Evolutionary conservation across 306 rosid species (phyloP).

Genomic region (Trifolium pratense): DNA sequence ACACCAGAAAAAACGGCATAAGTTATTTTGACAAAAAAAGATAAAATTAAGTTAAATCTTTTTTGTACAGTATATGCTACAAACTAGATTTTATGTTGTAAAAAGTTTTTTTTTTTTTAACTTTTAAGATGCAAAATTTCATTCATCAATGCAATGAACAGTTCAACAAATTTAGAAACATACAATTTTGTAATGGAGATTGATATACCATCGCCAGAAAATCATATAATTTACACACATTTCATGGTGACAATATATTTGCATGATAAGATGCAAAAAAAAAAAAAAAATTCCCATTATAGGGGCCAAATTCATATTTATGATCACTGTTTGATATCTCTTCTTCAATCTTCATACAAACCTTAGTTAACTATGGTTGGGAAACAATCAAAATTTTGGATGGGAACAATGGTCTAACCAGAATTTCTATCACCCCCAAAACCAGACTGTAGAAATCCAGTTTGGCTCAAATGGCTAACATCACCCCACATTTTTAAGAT

Average conservation of each 20-base stretch:
- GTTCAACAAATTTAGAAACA: too few species aligned
- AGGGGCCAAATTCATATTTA: slow-evolving; percentile 6
- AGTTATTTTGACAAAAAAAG: too few species aligned
- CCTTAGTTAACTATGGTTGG: slow-evolving; percentile 12
- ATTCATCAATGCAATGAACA: too few species aligned
- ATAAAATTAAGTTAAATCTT: too few species aligned
- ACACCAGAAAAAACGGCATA: too few species aligned
- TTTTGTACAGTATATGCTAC: too few species aligned
- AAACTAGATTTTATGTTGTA: too few species aligned
- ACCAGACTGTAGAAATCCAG: slow-evolving; percentile 67
- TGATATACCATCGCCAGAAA: too few species aligned
- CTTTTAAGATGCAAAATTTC: too few species aligned
- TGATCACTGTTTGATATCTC: not conserved
- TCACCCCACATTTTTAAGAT: slow-evolving; percentile 73
- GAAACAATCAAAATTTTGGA: slow-evolving; percentile 36
- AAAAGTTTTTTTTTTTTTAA: too few species aligned
- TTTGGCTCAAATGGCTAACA: slow-evolving; percentile 70
- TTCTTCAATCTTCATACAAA: slow-evolving; percentile 19
- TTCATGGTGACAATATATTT: not conserved
- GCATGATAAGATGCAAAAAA: slow-evolving; percentile 12
- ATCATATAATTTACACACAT: too few species aligned
- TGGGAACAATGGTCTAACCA: slow-evolving; percentile 60
- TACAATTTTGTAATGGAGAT: too few species aligned
- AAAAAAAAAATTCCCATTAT: slow-evolving; percentile 6
- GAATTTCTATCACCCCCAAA: slow-evolving; percentile 87